These are phyloP conservation scores for Colletotrichum musicola DNA, from an alignment of 2,329 filamentous ascomycete species.

Conservation along the genomic window DNA sequence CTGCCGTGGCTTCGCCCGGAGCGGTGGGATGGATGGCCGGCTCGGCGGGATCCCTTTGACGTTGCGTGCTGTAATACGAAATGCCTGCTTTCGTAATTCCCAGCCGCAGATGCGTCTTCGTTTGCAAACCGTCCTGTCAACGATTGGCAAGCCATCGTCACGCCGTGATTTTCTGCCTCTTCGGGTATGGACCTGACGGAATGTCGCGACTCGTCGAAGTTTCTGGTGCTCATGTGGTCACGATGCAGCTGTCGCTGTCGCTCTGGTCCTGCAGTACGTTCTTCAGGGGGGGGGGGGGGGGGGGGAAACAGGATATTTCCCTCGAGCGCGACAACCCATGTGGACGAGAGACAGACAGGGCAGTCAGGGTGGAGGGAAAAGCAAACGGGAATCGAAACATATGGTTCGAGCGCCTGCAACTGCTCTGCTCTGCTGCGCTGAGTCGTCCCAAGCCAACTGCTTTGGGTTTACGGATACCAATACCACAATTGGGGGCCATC, in stretches of 20 bases:
- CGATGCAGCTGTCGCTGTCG: background rate
- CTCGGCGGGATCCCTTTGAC: constrained; percentile 16
- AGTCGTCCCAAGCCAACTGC: background rate
- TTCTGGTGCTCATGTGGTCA: constrained; percentile 10
- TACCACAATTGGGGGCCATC: background rate
- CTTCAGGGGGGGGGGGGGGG: background rate
- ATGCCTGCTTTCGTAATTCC: constrained; percentile 16
- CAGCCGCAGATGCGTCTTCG: background rate
- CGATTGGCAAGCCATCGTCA: constrained; percentile 5
- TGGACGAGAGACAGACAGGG: background rate
- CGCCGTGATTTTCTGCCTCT: background rate
- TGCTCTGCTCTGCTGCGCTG: constrained; percentile 29
- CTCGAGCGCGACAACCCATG: background rate
- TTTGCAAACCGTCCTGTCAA: constrained; percentile 7
- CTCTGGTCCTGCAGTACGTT: too few relatives aligned
- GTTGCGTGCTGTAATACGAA: constrained; percentile 5
- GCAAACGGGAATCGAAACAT: constrained; percentile 24
- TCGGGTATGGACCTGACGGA: background rate
- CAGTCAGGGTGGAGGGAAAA: constrained; percentile 2
- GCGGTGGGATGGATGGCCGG: constrained; percentile 16
- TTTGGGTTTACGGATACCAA: background rate
- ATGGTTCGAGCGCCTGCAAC: constrained; percentile 36
- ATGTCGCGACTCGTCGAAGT: background rate
- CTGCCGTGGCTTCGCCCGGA: background rate
- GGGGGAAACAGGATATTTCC: constrained; percentile 2